Evolutionary conservation across 257 asterid genomes (phyloP), one percentile per base, ranked within the genome.

Genomic region (Lantana camara): DNA sequence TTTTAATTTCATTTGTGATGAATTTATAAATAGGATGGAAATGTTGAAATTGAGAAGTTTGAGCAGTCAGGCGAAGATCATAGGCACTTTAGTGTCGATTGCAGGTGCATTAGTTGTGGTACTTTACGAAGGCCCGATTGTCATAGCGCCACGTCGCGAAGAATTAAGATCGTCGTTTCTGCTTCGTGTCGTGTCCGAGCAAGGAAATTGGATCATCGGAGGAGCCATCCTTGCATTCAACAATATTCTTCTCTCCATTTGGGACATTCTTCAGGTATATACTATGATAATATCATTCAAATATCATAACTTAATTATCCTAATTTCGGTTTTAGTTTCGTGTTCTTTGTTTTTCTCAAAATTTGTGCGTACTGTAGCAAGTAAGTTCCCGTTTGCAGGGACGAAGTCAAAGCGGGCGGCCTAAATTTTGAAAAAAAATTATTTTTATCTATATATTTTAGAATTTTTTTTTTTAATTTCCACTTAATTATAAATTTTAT

Each of bases 1-100:
- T 27, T 2, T 27, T 27, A 2, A 2, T 27, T 27, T 5, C 5
- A 2, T 27, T 35, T 35, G 4, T 35, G 40, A 10, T 35, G 40
- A 79, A 76, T 21, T 58, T 74, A n/a, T n/a, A n/a, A n/a, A n/a
- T n/a, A 79, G 84, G 60, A 67, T 80, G 82, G 85, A 80, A 38
- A 73, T 63, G 48, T 37, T 80, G 17, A 56, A 19, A 0, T 0
- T 80, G 34, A 67, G 63, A 45, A 76, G 75, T 42, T 8, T 35
- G 13, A 55, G 60, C 24, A 76, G 71, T 46, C 75, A 52, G 59
- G 78, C 78, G 30, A 80, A 76, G 45, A 45, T 77, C 40, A 9
- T 64, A 3, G 85, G 85, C 21, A 63, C 85, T 2, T 2, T 70
- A 2, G 44, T 77, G 12, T 61, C 82, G 2, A 71, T 80, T 27